A percentile compares a stretch with the other conserved stretches of the same genome.
Conservation (phyloP, 179 eudicot genomes). For the Actinidia chinensis region DNA sequence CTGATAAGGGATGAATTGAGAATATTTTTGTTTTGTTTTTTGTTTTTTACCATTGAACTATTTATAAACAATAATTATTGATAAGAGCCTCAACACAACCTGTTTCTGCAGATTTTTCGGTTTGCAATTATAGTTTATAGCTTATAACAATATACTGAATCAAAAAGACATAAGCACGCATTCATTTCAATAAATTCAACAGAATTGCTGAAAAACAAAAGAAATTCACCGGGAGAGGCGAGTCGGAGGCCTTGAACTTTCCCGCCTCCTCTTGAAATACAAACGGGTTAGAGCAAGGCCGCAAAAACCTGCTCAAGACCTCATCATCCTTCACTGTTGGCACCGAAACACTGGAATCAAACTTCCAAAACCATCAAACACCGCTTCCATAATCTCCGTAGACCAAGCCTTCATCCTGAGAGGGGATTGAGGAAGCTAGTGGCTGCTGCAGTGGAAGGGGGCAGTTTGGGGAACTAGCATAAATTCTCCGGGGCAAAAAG, state of each 20-base stretch:
- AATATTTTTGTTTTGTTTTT: too few species aligned
- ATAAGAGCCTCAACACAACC: too few species aligned
- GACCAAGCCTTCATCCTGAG: conserved; percentile 89
- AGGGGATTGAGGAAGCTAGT: conserved; percentile 35
- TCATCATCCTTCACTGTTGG: conserved; percentile 73
- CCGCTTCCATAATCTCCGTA: conserved; percentile 82
- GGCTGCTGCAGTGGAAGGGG: conserved; percentile 37
- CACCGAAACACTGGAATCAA: conserved; percentile 56
- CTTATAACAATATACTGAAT: not conserved
- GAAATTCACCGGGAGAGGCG: conserved; percentile 76
- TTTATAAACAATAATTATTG: too few species aligned
- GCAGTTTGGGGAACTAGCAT: conserved; percentile 56
- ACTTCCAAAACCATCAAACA: conserved; percentile 76
- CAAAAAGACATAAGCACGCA: not conserved
- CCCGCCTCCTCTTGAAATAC: conserved; percentile 81
- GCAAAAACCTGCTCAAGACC: conserved; percentile 82
- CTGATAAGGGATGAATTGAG: too few species aligned
- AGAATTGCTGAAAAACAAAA: not conserved
- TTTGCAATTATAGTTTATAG: too few species aligned
- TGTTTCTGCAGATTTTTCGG: too few species aligned
- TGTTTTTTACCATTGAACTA: too few species aligned
- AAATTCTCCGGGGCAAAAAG: conserved; percentile 28
- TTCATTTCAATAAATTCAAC: not conserved
- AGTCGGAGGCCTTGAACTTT: conserved; percentile 89
- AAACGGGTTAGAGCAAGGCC: conserved; percentile 89